Percentiles rank a stretch among this genome's conserved stretches.
These are phyloP conservation scores for Monosporascus sp. DNA, from an alignment of 2,329 filamentous ascomycete species.

Conservation along the genomic window DNA sequence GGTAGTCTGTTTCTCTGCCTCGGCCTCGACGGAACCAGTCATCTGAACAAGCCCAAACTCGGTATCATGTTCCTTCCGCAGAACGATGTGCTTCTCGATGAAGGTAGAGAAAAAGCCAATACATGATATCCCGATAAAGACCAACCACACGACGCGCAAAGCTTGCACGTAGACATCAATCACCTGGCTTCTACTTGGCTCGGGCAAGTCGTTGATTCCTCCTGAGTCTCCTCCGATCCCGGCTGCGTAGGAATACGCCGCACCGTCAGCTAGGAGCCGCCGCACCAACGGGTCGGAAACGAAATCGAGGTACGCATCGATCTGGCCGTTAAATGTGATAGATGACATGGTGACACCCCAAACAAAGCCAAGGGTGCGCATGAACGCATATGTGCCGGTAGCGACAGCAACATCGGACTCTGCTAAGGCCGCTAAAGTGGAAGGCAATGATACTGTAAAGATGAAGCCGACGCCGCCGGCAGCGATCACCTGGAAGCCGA, in stretches of 20 bases:
- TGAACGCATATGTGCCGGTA: slow-evolving; percentile 30
- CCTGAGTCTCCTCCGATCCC: not conserved
- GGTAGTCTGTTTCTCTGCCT: too few species aligned
- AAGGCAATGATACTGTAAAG: slow-evolving; percentile 30
- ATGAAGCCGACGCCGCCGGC: slow-evolving; percentile 33
- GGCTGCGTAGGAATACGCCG: slow-evolving; percentile 2
- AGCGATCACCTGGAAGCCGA: slow-evolving; percentile 29
- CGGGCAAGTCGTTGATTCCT: not conserved
- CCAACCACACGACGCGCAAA: not conserved
- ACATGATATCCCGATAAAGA: slow-evolving; percentile 1
- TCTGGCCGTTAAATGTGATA: slow-evolving; percentile 23
- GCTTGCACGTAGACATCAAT: slow-evolving; percentile 1
- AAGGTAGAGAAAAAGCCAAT: slow-evolving; percentile 1
- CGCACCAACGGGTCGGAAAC: not conserved
- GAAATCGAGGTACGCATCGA: slow-evolving; percentile 3
- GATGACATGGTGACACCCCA: slow-evolving; percentile 33
- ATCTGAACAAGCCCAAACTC: not conserved
- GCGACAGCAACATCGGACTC: slow-evolving; percentile 23
- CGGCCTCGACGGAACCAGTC: too few species aligned
- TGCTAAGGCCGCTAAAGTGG: slow-evolving; percentile 26
- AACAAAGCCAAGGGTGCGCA: slow-evolving; percentile 32
- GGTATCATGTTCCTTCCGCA: not conserved
- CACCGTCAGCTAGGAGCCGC: slow-evolving; percentile 1
- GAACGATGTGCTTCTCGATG: slow-evolving; percentile 1
- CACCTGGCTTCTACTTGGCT: not conserved